Percentiles rank a stretch among this genome's conserved stretches.
Conservation (phyloP, 2,329 filamentous ascomycete species). For the Pseudocercospora pini-densiflorae region DNA sequence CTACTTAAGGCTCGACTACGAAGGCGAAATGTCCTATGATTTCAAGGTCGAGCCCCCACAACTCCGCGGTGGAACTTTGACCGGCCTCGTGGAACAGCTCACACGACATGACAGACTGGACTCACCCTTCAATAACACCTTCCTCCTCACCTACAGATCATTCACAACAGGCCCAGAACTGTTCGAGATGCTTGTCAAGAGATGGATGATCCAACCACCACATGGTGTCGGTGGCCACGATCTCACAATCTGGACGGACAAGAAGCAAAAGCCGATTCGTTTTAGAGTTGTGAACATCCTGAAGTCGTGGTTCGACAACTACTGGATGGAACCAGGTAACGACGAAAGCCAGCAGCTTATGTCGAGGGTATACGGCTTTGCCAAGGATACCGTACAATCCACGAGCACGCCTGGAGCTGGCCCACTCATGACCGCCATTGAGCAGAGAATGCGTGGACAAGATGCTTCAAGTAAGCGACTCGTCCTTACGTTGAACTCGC, state of each 20-base stretch:
- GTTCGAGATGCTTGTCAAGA: constrained; percentile 88
- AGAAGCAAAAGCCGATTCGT: constrained; percentile 93
- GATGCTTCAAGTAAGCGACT: constrained; percentile 85
- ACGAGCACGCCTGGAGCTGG: constrained; percentile 90
- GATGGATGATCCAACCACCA: constrained; percentile 91
- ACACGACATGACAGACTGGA: constrained; percentile 96
- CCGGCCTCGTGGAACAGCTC: constrained; percentile 89
- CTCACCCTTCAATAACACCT: constrained; percentile 95
- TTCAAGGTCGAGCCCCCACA: constrained; percentile 74
- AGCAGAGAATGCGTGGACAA: constrained; percentile 85
- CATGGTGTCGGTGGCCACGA: constrained; percentile 76
- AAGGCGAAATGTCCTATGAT: constrained; percentile 89
- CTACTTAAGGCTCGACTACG: constrained; percentile 84
- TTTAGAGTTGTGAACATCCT: constrained; percentile 97
- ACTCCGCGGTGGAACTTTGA: constrained; percentile 86
- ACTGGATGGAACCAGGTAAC: constrained; percentile 96
- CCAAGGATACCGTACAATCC: constrained; percentile 87
- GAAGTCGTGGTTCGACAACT: constrained; percentile 98
- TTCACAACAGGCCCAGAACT: constrained; percentile 90
- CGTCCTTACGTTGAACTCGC: constrained; percentile 77
- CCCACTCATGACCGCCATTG: constrained; percentile 82
- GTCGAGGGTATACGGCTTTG: constrained; percentile 86
- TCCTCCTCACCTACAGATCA: constrained; percentile 93
- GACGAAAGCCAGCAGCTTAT: constrained; percentile 84
- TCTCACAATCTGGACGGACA: constrained; percentile 85